These are phyloP conservation scores for Monosporascus sp. DNA, from an alignment of 2,329 filamentous ascomycete genomes.

Conservation along the genomic window DNA sequence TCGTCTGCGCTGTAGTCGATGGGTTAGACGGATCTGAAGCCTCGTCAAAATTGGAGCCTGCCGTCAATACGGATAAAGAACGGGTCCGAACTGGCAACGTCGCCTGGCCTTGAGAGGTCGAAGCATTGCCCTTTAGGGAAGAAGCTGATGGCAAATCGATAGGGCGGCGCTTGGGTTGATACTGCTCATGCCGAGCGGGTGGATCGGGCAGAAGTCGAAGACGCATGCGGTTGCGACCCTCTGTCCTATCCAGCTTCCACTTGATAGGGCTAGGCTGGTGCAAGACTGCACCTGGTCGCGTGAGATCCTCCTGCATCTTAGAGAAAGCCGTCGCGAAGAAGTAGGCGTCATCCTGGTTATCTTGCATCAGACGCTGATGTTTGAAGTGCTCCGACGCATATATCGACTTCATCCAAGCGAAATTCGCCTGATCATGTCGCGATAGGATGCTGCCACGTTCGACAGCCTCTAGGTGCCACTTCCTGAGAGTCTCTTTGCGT, in stretches of 20 bases:
- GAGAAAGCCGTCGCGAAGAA: constrained; percentile 72
- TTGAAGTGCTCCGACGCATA: constrained; percentile 89
- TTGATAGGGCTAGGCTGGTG: constrained; percentile 58
- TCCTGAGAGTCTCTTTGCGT: constrained; percentile 74
- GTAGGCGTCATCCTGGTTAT: constrained; percentile 82
- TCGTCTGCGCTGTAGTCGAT: constrained; percentile 18
- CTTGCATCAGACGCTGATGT: constrained; percentile 81
- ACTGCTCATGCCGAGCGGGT: constrained; percentile 61
- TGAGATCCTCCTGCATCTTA: constrained; percentile 73
- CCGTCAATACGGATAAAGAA: constrained; percentile 13
- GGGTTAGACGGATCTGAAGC: constrained; percentile 12
- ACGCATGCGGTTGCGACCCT: constrained; percentile 92
- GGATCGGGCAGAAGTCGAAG: constrained; percentile 79
- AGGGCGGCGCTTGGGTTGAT: constrained; percentile 75
- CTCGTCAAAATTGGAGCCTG: constrained; percentile 13
- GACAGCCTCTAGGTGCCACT: constrained; percentile 69
- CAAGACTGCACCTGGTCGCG: constrained; percentile 75
- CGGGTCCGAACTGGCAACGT: constrained; percentile 11
- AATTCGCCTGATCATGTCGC: constrained; percentile 81
- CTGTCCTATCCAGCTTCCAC: constrained; percentile 93
- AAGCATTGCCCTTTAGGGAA: constrained; percentile 26
- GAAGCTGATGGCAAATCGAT: constrained; percentile 35
- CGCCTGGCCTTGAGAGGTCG: constrained; percentile 5
- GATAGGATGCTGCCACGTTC: constrained; percentile 66
- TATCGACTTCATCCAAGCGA: constrained; percentile 92